Percentiles rank a stretch among this genome's conserved stretches.
phyloP scores from a whole-genome alignment of 2,329 filamentous ascomycete species.

The Pyricularia sp. region DNA sequence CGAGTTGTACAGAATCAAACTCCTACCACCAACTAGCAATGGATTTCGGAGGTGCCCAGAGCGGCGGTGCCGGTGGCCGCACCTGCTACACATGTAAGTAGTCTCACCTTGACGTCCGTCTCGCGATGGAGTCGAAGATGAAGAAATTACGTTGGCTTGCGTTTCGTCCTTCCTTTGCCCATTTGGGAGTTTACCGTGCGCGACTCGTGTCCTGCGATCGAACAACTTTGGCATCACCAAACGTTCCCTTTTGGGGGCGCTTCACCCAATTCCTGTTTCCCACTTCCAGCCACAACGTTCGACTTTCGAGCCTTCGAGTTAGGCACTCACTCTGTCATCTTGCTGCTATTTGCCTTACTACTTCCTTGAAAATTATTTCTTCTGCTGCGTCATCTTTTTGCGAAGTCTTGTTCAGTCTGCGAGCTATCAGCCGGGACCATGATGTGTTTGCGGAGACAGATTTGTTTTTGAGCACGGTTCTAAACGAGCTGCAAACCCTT shows the following conservation, averaged over 20 bases:
- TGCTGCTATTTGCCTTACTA: background rate
- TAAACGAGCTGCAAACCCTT: slow-evolving; percentile 8
- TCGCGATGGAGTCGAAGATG: background rate
- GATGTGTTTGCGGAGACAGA: background rate
- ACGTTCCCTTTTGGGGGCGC: background rate
- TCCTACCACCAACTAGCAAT: slow-evolving; percentile 4
- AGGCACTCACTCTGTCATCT: background rate
- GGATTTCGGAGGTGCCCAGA: slow-evolving; percentile 11
- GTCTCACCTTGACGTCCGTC: background rate
- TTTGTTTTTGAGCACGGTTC: slow-evolving; percentile 6
- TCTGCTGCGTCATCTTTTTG: background rate
- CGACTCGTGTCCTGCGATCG: background rate
- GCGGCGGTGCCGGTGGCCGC: slow-evolving; percentile 2
- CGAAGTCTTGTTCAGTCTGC: background rate
- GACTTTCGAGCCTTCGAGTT: background rate
- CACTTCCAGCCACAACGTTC: background rate
- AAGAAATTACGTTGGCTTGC: background rate
- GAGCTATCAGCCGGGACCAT: background rate
- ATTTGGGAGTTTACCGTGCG: background rate
- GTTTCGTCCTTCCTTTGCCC: background rate
- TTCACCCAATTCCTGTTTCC: background rate
- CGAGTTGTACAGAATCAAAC: background rate
- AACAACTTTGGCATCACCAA: background rate
- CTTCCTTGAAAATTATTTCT: background rate
- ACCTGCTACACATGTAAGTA: slow-evolving; percentile 15